phyloP scores from a whole-genome alignment of 257 asterid genomes.

The Craterostigma plantagineum region DNA sequence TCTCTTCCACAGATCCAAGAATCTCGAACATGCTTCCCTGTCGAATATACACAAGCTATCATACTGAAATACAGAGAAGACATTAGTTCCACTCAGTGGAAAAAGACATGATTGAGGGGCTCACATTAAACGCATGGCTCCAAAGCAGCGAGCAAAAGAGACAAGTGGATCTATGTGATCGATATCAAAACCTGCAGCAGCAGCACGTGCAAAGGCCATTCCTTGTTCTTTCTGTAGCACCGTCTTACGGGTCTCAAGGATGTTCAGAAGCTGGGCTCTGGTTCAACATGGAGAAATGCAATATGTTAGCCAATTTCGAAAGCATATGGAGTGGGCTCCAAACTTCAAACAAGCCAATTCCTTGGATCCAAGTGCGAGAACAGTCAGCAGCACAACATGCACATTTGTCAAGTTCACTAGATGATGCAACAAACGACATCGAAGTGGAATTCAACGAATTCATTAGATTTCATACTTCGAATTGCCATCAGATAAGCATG shows the following conservation, averaged over 20 bases:
- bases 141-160: slow-evolving; percentile 79
- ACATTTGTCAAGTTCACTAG: not conserved
- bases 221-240: slow-evolving; percentile 81
- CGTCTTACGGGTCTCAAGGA: slow-evolving; percentile 65
- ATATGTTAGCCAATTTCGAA: too few species aligned
- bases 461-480: slow-evolving; percentile 80
- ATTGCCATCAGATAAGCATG: slow-evolving; percentile 34
- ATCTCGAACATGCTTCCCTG: slow-evolving; percentile 89
- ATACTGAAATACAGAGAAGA: too few species aligned
- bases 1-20: slow-evolving; percentile 64
- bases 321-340: too few species aligned
- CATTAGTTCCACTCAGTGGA: not conserved
- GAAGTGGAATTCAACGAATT: slow-evolving; percentile 9
- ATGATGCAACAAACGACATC: slow-evolving; percentile 2
- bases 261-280: slow-evolving; percentile 86
- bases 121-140: slow-evolving; percentile 76
- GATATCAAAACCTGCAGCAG: slow-evolving; percentile 85
- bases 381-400: too few species aligned
- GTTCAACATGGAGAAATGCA: slow-evolving; percentile 14
- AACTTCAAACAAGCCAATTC: too few species aligned
- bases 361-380: too few species aligned
- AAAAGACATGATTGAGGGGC: slow-evolving; percentile 8
- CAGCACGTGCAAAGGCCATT: slow-evolving; percentile 98
- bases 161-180: slow-evolving; percentile 48
- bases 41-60: slow-evolving; percentile 9